Evolutionary conservation across 1,139 yeast species (phyloP).

Genomic region (Meyerozyma elateridarum): DNA sequence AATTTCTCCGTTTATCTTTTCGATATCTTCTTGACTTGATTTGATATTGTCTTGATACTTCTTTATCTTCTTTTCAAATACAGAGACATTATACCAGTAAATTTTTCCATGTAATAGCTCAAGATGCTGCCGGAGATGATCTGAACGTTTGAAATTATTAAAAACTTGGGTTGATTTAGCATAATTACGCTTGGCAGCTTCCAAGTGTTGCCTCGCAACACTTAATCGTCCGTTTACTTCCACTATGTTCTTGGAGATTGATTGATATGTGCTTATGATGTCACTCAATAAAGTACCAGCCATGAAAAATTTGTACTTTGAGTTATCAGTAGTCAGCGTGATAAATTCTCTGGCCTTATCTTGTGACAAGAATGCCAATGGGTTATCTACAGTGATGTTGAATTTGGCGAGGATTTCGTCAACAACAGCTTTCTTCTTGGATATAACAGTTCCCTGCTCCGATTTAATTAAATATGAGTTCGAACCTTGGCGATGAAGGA

Average conservation of each 20-base stretch:
- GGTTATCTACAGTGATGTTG: slow-evolving; percentile 81
- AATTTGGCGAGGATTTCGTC: slow-evolving; percentile 66
- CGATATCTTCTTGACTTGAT: slow-evolving; percentile 15
- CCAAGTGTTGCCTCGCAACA: slow-evolving; percentile 24
- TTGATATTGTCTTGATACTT: slow-evolving; percentile 14
- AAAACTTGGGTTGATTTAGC: slow-evolving; percentile 31
- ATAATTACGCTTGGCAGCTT: slow-evolving; percentile 26
- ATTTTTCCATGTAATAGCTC: slow-evolving; percentile 54
- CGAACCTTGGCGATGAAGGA: slow-evolving; percentile 50
- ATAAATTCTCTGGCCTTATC: slow-evolving; percentile 91
- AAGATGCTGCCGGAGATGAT: slow-evolving; percentile 39
- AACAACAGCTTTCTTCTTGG: slow-evolving; percentile 59
- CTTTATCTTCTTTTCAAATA: slow-evolving; percentile 28
- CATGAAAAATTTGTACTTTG: slow-evolving; percentile 74
- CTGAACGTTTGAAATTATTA: slow-evolving; percentile 39
- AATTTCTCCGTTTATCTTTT: slow-evolving; percentile 17
- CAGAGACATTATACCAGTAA: slow-evolving; percentile 54
- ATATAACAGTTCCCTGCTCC: slow-evolving; percentile 46
- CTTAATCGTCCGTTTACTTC: slow-evolving; percentile 37
- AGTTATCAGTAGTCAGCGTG: slow-evolving; percentile 65
- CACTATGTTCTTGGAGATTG: slow-evolving; percentile 34
- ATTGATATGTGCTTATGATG: slow-evolving; percentile 47
- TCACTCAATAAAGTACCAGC: slow-evolving; percentile 71
- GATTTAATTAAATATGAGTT: slow-evolving; percentile 51
- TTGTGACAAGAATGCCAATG: slow-evolving; percentile 89